These are phyloP conservation scores for Allantophomopsis cytisporea DNA, from an alignment of 2,329 filamentous ascomycete genomes.

Conservation along the genomic window DNA sequence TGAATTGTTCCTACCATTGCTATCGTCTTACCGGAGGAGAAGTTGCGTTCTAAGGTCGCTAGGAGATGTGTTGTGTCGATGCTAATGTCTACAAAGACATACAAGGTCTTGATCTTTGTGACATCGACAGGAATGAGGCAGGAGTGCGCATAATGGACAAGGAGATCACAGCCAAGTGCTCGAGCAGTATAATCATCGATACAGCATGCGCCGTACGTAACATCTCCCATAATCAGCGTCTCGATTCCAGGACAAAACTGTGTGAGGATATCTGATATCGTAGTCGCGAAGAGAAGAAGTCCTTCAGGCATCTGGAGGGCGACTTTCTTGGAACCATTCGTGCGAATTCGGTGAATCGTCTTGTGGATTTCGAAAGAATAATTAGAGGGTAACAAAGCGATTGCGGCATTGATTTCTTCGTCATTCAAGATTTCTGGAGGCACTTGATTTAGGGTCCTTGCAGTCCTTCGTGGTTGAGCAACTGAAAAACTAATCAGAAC, in stretches of 20 bases:
- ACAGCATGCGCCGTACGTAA: conserved; percentile 96
- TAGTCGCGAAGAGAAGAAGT: conserved; percentile 87
- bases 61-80: conserved; percentile 85
- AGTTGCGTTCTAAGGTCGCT: conserved; percentile 79
- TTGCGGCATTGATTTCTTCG: conserved; percentile 72
- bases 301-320: conserved; percentile 98
- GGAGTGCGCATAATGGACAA: conserved; percentile 95
- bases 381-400: conserved; percentile 79
- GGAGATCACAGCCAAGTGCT: conserved; percentile 82
- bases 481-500: conserved; percentile 29
- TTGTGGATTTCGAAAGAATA: conserved; percentile 99
- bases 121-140: conserved; percentile 94
- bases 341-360: conserved; percentile 87
- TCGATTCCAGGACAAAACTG: conserved; percentile 87
- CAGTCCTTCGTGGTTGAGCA: conserved; percentile 55
- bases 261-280: conserved; percentile 89
- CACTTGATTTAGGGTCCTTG: conserved; percentile 81
- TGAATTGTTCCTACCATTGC: conserved; percentile 95
- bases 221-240: conserved; percentile 97
- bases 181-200: conserved; percentile 97
- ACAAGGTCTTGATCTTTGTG: conserved; percentile 91
- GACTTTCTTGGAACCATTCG: conserved; percentile 64
- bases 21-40: conserved; percentile 70
- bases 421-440: conserved; percentile 79
- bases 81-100: conserved; percentile 96